Base-by-base conservation (phyloP, 2,329 filamentous ascomycete genomes). In the Penicillium sp. region DNA sequence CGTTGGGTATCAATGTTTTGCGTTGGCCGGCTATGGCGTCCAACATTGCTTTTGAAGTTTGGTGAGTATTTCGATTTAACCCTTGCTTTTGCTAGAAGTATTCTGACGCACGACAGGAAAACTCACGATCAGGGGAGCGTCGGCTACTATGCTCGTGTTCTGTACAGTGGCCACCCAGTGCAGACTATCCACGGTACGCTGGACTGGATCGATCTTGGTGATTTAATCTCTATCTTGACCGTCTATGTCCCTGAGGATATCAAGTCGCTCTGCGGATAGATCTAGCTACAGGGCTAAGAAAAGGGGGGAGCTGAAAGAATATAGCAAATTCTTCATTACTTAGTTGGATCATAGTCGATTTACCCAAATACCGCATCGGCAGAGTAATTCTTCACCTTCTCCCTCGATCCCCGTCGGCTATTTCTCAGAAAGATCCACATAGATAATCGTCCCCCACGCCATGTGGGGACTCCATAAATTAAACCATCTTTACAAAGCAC, bases 11-110 rank as follows among this genome's bases (percentile, higher is more conserved):
- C 22, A 65, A 66, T 7, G 65, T 65, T 12, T 64, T 78, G 14
- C 70, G 75, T n/a, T 78, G 75, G 75, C 75, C 75, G 1, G 75
- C 69, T 1, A 78, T 78, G 75, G 75, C 61, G 17, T 72, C 73
- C 0, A 78, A 77, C 37, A 66, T 77, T 61, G 75, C 75, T 2
- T 68, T 78, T 56, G 75, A 77, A 55, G 60, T 78, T 53, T 78
- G 75, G 75, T 75, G 66, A 55, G 69, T 59, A 1, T 11, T 31
- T 49, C 5, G 6, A 39, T 15, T 11, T 1, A 14, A 12, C 25
- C 12, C 28, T 5, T 22, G 3, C 4, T 7, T 37, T 12, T 35
- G 7, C 5, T 17, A 20, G 5, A 43, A 7, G 5, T 42, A 3
- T 53, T 5, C 38, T 53, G 34, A 53, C n/a, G 3, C 28, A 8